Conservation (phyloP, 305 asterid genomes). For the Fraxinus sp. region DNA sequence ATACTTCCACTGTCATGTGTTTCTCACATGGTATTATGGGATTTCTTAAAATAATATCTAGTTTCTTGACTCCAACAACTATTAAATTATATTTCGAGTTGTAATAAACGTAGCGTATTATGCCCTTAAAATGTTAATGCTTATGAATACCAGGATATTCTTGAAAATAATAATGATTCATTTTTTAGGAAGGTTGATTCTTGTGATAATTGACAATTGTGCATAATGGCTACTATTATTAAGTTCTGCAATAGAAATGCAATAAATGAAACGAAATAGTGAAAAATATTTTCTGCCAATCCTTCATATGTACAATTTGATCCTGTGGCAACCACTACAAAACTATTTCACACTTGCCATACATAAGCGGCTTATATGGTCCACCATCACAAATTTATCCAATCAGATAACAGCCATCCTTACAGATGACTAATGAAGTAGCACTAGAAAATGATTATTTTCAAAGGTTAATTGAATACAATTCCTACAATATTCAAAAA, state of each 20-base stretch:
- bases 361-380: not conserved
- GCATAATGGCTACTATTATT: not conserved
- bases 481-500: not conserved
- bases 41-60: not conserved
- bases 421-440: not conserved
- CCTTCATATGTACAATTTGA: not conserved
- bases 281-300: not conserved
- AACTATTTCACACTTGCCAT: not conserved
- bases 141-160: not conserved
- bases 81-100: not conserved
- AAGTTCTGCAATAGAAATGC: not conserved
- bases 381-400: not conserved
- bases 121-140: slow-evolving; percentile 7
- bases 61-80: not conserved
- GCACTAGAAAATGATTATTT: not conserved
- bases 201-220: not conserved
- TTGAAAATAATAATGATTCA: not conserved
- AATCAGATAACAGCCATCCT: not conserved
- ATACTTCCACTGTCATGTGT: not conserved
- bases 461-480: not conserved
- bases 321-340: not conserved
- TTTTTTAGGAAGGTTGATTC: not conserved
- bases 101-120: not conserved
- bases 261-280: not conserved
- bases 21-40: not conserved